A percentile compares a stretch with the other conserved stretches of the same genome.
phyloP scores from a whole-genome alignment of 768 basidiomycete genomes.

The Russula sp. region DNA sequence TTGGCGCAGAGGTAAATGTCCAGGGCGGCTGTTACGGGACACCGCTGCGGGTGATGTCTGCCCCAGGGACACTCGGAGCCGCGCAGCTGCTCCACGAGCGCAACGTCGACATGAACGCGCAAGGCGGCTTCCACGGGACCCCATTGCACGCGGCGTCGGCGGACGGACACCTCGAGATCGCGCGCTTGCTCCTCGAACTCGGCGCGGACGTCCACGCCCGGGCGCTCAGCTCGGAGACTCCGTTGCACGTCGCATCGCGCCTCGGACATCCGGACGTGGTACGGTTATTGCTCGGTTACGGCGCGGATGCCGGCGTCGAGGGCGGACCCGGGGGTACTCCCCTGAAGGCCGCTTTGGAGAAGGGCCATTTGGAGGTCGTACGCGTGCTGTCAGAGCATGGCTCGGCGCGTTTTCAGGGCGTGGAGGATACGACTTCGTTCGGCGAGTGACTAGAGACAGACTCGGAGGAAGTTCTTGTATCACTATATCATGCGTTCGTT shows the following conservation, averaged over 20 bases:
- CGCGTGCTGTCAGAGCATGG: neutral
- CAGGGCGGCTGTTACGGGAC: conserved; percentile 12
- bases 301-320: neutral
- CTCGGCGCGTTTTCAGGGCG: neutral
- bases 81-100: conserved; percentile 7
- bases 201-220: neutral
- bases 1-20: conserved; percentile 2
- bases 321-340: neutral
- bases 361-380: neutral
- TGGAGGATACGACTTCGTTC: neutral
- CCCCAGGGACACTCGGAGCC: neutral
- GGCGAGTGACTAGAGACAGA: neutral
- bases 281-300: conserved; percentile 1
- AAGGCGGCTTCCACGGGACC: conserved; percentile 10
- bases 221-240: conserved; percentile 1
- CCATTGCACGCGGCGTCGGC: conserved; percentile 10
- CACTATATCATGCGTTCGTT: too few species aligned
- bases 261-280: conserved; percentile 5
- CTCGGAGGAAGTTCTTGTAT: too few species aligned
- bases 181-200: neutral
- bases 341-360: neutral
- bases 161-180: neutral
- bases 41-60: neutral
- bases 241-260: conserved; percentile 2
- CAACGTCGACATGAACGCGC: neutral